Evolutionary conservation across 169 alveolate genomes (phyloP).

Genomic region (Perkinsus olseni): DNA sequence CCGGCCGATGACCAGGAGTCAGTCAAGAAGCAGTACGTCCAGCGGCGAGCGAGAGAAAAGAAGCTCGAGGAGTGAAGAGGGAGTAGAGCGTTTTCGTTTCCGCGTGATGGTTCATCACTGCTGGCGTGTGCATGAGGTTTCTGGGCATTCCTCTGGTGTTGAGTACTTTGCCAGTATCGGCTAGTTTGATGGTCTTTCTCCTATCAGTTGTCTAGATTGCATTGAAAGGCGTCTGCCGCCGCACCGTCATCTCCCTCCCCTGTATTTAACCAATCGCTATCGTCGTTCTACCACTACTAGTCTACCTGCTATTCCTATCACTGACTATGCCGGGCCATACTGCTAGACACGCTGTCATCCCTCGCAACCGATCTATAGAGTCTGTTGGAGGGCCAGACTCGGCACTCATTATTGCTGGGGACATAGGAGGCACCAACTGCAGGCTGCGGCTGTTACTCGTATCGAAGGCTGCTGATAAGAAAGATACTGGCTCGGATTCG

Average conservation of each 20-base stretch:
- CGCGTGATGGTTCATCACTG: neutral
- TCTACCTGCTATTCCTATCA: neutral
- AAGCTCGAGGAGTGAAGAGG: neutral
- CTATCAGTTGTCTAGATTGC: neutral
- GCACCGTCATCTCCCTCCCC: neutral
- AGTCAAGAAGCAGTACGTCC: neutral
- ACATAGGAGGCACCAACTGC: neutral
- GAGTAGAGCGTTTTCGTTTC: neutral
- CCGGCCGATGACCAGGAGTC: slow-evolving; percentile 51
- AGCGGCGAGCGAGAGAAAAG: neutral
- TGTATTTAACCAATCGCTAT: neutral
- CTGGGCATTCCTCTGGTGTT: neutral
- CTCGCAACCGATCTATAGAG: neutral
- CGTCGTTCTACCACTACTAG: neutral
- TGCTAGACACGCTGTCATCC: neutral
- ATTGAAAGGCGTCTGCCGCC: neutral
- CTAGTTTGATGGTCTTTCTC: neutral
- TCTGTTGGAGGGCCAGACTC: neutral
- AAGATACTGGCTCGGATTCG: neutral
- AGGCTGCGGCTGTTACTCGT: neutral
- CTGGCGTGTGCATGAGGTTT: neutral
- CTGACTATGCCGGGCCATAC: neutral
- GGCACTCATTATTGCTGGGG: neutral
- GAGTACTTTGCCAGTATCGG: neutral
- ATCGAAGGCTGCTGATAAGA: neutral